Base-by-base conservation (phyloP, 148 eudicot species). In the Simmondsia chinensis region DNA sequence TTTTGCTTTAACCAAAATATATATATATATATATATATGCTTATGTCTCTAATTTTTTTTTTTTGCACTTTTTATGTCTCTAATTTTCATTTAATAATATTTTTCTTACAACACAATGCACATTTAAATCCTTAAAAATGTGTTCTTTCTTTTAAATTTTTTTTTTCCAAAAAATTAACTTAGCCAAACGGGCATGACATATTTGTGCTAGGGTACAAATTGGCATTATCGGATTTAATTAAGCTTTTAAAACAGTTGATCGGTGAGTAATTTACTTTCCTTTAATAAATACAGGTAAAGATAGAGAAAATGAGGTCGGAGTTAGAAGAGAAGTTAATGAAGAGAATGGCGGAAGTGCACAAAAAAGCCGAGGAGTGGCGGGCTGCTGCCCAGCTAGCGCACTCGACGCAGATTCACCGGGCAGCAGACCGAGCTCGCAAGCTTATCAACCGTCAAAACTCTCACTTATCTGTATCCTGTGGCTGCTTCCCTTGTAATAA, bases 301-400 rank as follows among this genome's bases (percentile, higher is more conserved):
- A 83, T 87, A 38, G 76, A 83, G 44, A 83, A 75, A 46, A 83
- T 87, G 96, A 79, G 94, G 44, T 63, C 86, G 4, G 70, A 83
- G 60, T 63, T 83, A 61, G 94, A 87, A 47, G 89, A 83, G 61
- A 87, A 83, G 53, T 24, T 74, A 54, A 83, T 83, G 96, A 87
- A 79, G 65, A 80, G 76, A 57, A 87, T 80, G 94, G 73, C 73
- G 3, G 62, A 49, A 39, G 94, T 87, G 48, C 70, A 80, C 34
- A 61, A 80, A 30, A 87, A 72, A 61, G 86, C 94, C 0, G 94
- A 87, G 58, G 94, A 83, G 37, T 77, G 80, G 89, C 69, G 86
- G 54, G 74, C 58, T n/a, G 52, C 52, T 9, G 94, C 96, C 1
- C 86, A 70, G 47, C 36, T 67, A 12, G 81, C 78, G 42, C 93